These are phyloP conservation scores for Dispira simplex DNA, from an alignment of 192 early-diverging fungal species.

Conservation along the genomic window DNA sequence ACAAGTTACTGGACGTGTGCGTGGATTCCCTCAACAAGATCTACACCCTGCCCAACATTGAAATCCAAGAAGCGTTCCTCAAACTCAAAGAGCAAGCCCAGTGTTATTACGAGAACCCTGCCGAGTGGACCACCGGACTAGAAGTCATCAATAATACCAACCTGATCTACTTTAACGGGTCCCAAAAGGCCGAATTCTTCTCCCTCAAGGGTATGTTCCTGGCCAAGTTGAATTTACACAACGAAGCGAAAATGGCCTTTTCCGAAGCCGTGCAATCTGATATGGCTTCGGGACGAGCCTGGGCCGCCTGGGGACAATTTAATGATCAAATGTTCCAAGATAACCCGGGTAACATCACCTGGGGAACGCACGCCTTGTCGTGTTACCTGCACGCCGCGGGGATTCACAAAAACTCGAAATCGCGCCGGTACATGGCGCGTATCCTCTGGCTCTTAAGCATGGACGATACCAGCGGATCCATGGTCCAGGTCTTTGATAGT, in stretches of 20 bases:
- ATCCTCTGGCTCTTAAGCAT: conserved; percentile 90
- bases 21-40: conserved; percentile 85
- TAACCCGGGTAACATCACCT: conserved; percentile 61
- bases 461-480: conserved; percentile 57
- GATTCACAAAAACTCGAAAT: conserved; percentile 68
- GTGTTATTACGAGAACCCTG: conserved; percentile 82
- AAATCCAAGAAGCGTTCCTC: conserved; percentile 96
- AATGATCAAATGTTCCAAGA: conserved; percentile 82
- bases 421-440: conserved; percentile 81
- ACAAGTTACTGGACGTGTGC: conserved; percentile 90
- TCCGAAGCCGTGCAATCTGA: conserved; percentile 85
- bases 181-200: conserved; percentile 96
- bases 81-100: conserved; percentile 97
- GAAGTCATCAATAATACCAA: conserved; percentile 99
- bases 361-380: conserved; percentile 80
- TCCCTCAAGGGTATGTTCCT: conserved; percentile 93
- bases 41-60: conserved; percentile 98
- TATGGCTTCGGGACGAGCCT: conserved; percentile 74
- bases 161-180: conserved; percentile 78
- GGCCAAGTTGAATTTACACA: conserved; percentile 65
- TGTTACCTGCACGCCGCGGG: conserved; percentile 93
- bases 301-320: conserved; percentile 95
- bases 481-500: conserved; percentile 67
- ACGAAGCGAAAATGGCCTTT: conserved; percentile 83
- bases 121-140: conserved; percentile 78